Evolutionary conservation across 148 eudicot species (phyloP), one percentile per base, ranked within the genome.

Genomic region (Spergularia bocconei): DNA sequence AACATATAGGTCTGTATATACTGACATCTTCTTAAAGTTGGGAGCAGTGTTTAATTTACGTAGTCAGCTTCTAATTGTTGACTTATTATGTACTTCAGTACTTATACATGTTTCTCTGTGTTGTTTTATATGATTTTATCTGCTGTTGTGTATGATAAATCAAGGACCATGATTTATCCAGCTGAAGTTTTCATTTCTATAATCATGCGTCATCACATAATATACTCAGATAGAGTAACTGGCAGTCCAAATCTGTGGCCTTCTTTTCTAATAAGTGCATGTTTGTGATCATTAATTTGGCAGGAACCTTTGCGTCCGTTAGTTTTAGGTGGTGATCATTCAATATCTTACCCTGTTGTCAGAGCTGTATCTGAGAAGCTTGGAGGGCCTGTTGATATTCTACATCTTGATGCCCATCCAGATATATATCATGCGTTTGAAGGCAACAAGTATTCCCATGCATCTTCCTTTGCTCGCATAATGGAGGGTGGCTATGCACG

Each of bases 401-500:
- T 94, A 38, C 98, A 94, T 81, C 87, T 91, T 29, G 98, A 94
- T 85, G 98, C 98, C 20, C 98, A 94, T 89, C 98, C 98, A 53
- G 98, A 94, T 80, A 94, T 94, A 13, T 94, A 94, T 83, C 76
- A 94, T 79, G 76, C 80, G 57, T 94, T 94, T 79, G 98, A 94
- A 84, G 97, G 96, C 72, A 91, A 94, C 88, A 87, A 82, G 74
- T 94, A 87, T 74, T 94, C 98, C 3, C 98, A 94, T 78, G 98
- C 98, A 33, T 94, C 98, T 63, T 89, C 97, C 11, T 94, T 91
- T 86, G 98, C 98, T 14, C 91, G 98, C 61, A 94, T 94, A 50
- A 94, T 94, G 98, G 98, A 94, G 83, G 98, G 98, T 73, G 98
- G 98, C 77, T 87, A 90, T 86, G 97, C 91, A 33, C 85, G 96